Evolutionary conservation across 1,139 yeast genomes (phyloP).

Genomic region (Yamadazyma atmosphaerica): DNA sequence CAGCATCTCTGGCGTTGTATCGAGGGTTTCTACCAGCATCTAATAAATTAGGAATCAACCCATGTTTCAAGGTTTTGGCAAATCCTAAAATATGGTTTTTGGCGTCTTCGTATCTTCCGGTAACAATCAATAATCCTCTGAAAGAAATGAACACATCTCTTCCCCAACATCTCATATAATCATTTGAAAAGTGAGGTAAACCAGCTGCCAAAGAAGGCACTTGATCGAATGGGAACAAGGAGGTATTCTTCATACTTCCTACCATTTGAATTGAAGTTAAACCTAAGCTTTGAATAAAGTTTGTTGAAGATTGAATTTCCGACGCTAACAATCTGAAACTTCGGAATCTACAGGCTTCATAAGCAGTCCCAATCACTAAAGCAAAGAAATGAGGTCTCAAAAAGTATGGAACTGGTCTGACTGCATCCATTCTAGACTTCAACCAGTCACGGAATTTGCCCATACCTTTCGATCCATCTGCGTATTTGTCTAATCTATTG

Average conservation of each 20-base stretch:
- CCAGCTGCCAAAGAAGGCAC: conserved; percentile 93
- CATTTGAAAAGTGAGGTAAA: conserved; percentile 86
- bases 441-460: conserved; percentile 68
- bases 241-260: conserved; percentile 72
- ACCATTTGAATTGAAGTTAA: conserved; percentile 87
- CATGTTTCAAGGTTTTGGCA: conserved; percentile 92
- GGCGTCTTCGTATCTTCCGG: conserved; percentile 82
- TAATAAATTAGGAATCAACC: conserved; percentile 86
- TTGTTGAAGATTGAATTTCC: conserved; percentile 59
- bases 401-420: conserved; percentile 71
- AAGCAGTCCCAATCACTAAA: conserved; percentile 73
- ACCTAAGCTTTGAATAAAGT: conserved; percentile 77
- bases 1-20: conserved; percentile 95
- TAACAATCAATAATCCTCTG: conserved; percentile 75
- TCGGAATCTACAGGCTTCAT: conserved; percentile 72
- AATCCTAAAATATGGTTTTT: conserved; percentile 78
- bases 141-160: conserved; percentile 89
- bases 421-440: conserved; percentile 59
- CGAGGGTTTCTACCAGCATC: conserved; percentile 95
- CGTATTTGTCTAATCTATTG: conserved; percentile 60
- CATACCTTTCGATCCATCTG: conserved; percentile 44
- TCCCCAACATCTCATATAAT: conserved; percentile 98
- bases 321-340: conserved; percentile 60
- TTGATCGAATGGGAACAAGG: conserved; percentile 62
- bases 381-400: conserved; percentile 87